These are phyloP conservation scores for Flagelloscypha sp. DNA, from an alignment of 768 basidiomycete genomes.

Conservation along the genomic window DNA sequence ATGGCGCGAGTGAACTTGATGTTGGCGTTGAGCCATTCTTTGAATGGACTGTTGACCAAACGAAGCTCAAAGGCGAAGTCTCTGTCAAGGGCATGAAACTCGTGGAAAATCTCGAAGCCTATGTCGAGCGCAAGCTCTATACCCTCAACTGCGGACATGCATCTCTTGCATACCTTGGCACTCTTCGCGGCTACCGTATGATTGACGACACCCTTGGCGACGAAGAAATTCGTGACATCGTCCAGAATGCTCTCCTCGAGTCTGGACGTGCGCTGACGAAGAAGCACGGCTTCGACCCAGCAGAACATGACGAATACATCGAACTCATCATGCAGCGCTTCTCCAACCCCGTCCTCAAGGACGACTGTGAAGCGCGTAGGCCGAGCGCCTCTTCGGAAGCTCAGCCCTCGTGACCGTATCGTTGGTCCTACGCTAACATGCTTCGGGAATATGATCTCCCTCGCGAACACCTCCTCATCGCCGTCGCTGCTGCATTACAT, in stretches of 20 bases:
- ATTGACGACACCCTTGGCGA: constrained; percentile 25
- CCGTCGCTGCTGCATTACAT: constrained; percentile 27
- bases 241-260: constrained; percentile 26
- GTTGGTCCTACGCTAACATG: constrained; percentile 28
- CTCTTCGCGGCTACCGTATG: constrained; percentile 19
- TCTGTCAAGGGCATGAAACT: too few relatives aligned
- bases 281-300: constrained; percentile 15
- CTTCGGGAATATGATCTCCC: constrained; percentile 23
- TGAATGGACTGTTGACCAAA: constrained; percentile 30
- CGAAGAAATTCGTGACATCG: constrained; percentile 18
- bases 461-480: constrained; percentile 22
- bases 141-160: constrained; percentile 35
- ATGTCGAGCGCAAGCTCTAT: constrained; percentile 35
- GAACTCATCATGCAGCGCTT: constrained; percentile 25
- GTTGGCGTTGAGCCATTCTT: constrained; percentile 33
- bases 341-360: constrained; percentile 25
- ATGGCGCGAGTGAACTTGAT: constrained; percentile 21
- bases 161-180: constrained; percentile 29
- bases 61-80: constrained; percentile 19
- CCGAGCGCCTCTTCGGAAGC: constrained; percentile 30
- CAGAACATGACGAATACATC: constrained; percentile 20
- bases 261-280: constrained; percentile 26
- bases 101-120: constrained; percentile 23
- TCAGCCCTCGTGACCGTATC: constrained; percentile 25
- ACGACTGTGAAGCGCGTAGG: constrained; percentile 29